Evolutionary conservation across 129 eudicot species (phyloP), one percentile per base, ranked within the genome.

Genomic region (Apium graveolens): DNA sequence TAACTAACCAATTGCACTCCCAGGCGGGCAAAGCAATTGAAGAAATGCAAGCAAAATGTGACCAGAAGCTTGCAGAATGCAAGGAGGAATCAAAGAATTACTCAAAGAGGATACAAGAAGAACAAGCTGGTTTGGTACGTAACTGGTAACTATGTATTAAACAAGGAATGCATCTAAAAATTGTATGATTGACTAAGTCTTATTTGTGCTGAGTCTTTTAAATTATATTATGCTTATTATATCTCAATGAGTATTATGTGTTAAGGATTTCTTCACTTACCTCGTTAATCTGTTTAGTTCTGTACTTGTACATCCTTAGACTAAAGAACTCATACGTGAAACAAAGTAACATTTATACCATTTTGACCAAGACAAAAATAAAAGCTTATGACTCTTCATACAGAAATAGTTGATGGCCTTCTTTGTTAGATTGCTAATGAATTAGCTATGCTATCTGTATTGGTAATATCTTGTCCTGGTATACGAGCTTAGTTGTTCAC

Each of bases 61-160:
- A 87, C 79, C 81, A 82, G 83, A 92, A 84, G 87, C 87, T 96
- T 74, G 84, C 82, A 79, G 88, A 86, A 49, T 76, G 84, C 84
- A 87, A 87, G 81, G 92, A 90, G 86, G 96, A 91, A 83, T 89
- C 91, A 26, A 83, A 79, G 78, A 85, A 88, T 78, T 69, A 90
- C 63, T 27, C 87, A 88, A 77, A 80, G 82, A 84, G 73, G 79
- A 82, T 89, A 70, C 89, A 92, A 89, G 96, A 89, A 83, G 99
- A 92, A 79, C 95, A 92, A 84, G 85, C 86, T 70, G 78, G 85
- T 81, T 53, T 89, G 94, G 99, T 95, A 92, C 80, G 48, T 39
- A 24, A 57, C 65, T 57, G n/a, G 48, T 39, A 24, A 57, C 65
- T 57, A 41, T 72, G 90, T 79, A 74, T 68, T 62, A 17, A 48